Percentiles rank a stretch among this genome's conserved stretches.
phyloP scores from a whole-genome alignment of 257 asterid genomes.

The Parsonsia alboflavescens region DNA sequence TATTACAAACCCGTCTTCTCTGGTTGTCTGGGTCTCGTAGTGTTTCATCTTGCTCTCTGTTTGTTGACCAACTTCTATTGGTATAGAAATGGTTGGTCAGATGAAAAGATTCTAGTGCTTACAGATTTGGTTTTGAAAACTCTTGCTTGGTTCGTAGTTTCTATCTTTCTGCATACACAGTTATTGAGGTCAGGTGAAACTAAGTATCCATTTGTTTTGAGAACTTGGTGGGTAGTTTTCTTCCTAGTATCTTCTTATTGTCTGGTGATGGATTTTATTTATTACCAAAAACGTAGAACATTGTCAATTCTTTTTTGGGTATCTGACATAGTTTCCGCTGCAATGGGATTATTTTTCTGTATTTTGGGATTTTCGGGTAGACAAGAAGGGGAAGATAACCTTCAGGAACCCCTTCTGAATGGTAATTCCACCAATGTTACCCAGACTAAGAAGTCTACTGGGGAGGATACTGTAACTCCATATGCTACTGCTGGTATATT shows the following conservation, averaged over 20 bases:
- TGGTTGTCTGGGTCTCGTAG: slow-evolving; percentile 42
- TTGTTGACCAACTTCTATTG: slow-evolving; percentile 49
- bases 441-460: slow-evolving; percentile 31
- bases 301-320: slow-evolving; percentile 45
- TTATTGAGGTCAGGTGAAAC: slow-evolving; percentile 31
- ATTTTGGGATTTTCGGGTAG: slow-evolving; percentile 38
- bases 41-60: slow-evolving; percentile 45
- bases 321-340: slow-evolving; percentile 51
- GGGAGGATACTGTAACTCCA: slow-evolving; percentile 79
- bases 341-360: slow-evolving; percentile 49
- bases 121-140: slow-evolving; percentile 53
- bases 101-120: slow-evolving; percentile 53
- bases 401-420: slow-evolving; percentile 64
- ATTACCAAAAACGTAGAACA: slow-evolving; percentile 32
- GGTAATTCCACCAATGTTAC: slow-evolving; percentile 13
- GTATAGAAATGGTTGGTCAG: slow-evolving; percentile 62
- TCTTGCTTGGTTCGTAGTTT: slow-evolving; percentile 52
- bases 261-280: slow-evolving; percentile 50
- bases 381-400: slow-evolving; percentile 29
- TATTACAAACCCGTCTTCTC: slow-evolving; percentile 33
- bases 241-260: slow-evolving; percentile 55
- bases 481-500: slow-evolving; percentile 52
- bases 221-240: slow-evolving; percentile 71
- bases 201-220: slow-evolving; percentile 55
- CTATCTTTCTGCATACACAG: slow-evolving; percentile 41